Conservation (phyloP, 306 rosid species). For the Dalbergia cochinchinensis region DNA sequence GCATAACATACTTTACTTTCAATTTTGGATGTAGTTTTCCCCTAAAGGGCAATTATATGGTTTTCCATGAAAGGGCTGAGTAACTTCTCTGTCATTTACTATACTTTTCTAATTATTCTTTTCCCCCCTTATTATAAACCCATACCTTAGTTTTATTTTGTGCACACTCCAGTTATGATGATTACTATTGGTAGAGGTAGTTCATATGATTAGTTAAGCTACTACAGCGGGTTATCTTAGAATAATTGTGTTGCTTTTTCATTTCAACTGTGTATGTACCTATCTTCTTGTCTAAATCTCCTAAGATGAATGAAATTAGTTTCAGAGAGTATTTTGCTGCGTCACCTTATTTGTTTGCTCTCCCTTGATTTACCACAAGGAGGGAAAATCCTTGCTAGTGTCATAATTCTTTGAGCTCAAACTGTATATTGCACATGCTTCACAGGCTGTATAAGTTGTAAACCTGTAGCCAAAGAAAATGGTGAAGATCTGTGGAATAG, state of each 20-base stretch:
- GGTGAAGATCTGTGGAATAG: constrained; percentile 89
- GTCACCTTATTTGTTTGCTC: not conserved
- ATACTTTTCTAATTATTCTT: not conserved
- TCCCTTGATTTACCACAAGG: not conserved
- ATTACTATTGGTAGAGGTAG: not conserved
- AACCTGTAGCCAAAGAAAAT: constrained; percentile 48
- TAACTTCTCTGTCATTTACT: not conserved
- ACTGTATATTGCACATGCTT: constrained; percentile 3
- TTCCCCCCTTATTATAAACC: no score
- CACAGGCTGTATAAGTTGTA: constrained; percentile 34
- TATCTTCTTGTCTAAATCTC: not conserved
- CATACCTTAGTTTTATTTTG: no score
- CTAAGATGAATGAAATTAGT: not conserved
- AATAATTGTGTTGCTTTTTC: no score
- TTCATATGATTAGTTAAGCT: not conserved
- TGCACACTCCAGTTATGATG: not conserved
- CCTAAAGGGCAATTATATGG: not conserved
- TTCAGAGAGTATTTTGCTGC: not conserved
- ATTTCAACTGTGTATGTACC: not conserved
- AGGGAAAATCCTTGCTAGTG: constrained; percentile 18
- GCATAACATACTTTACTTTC: not conserved
- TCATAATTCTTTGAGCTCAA: constrained; percentile 21
- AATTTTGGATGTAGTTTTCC: not conserved
- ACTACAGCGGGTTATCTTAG: no score
- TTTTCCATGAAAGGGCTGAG: not conserved